Base-by-base conservation (phyloP, 1,284 basidiomycete genomes). In the Naganishia sp. region DNA sequence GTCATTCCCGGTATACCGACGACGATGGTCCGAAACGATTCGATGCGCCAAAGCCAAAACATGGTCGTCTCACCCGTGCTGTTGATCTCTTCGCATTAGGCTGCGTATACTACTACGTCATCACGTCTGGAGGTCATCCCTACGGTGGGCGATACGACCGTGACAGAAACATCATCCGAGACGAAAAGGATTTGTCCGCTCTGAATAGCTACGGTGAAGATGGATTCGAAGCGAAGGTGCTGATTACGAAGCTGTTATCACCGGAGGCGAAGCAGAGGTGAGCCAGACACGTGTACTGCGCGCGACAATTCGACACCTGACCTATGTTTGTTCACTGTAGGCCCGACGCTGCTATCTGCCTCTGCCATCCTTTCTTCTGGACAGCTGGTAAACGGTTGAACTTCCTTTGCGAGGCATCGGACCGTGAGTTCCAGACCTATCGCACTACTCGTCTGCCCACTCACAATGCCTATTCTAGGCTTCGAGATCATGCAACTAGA, bases 321-420 rank as follows among this genome's bases (percentile, higher is more conserved):
- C 45, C 55, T 39, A 39, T 10, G 36, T 39, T 9, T 39, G 10
- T 39, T 39, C 36, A 49, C 25, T 15, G 10, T 64, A 94, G 95
- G 72, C 95, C 94, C 0, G 89, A 92, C 69, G 96, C 94, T 3
- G 86, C 86, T 13, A 87, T 87, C 43, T 92, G 90, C 75, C 83
- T 98, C 21, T 83, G 90, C 28, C 94, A 99, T 79, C 95, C 95
- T 0, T 96, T 92, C 83, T 99, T 98, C 83, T 99, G 95, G 96
- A 88, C 90, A 68, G 82, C 94, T 0, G 87, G 85, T 15, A 88
- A 90, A 71, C 86, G 94, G 43, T 82, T 99, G 2, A 87, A 86
- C 55, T 99, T 99, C 85, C 82, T 99, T 16, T 94, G 96, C 79
- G 95, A 99, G 71, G 92, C 93, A 0, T 97, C 93, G 0, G 95